Percentiles rank a stretch among this genome's conserved stretches.
These are phyloP conservation scores for Coprinopsis marcescibilis DNA, from an alignment of 768 basidiomycete genomes.

Conservation along the genomic window DNA sequence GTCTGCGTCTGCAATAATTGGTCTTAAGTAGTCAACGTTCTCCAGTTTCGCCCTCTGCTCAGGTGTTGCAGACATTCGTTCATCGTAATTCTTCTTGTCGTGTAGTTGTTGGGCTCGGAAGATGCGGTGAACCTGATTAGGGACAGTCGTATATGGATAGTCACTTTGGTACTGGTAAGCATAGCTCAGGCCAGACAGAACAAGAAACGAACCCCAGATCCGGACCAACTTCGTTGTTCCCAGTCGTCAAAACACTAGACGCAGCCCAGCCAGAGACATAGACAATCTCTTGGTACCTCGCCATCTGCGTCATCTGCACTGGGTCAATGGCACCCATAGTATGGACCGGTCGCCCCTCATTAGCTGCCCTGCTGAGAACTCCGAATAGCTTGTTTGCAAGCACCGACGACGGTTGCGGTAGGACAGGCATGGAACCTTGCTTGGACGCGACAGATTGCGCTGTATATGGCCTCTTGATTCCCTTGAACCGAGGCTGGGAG, in stretches of 20 bases:
- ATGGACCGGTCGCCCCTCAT: slow-evolving; percentile 65
- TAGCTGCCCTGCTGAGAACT: slow-evolving; percentile 56
- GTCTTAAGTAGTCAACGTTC: slow-evolving; percentile 82
- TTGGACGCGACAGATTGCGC: slow-evolving; percentile 79
- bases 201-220: slow-evolving; percentile 70
- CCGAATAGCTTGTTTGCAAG: slow-evolving; percentile 83
- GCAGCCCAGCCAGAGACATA: slow-evolving; percentile 94
- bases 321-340: slow-evolving; percentile 95
- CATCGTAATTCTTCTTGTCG: slow-evolving; percentile 90
- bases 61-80: slow-evolving; percentile 59
- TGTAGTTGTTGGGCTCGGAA: slow-evolving; percentile 91
- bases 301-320: slow-evolving; percentile 94
- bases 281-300: slow-evolving; percentile 74
- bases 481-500: slow-evolving; percentile 62
- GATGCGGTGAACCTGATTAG: slow-evolving; percentile 89
- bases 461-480: slow-evolving; percentile 74
- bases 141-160: slow-evolving; percentile 94
- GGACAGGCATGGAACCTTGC: slow-evolving; percentile 79
- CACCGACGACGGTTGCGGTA: slow-evolving; percentile 70
- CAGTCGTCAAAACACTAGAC: slow-evolving; percentile 82
- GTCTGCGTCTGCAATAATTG: slow-evolving; percentile 93
- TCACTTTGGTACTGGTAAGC: slow-evolving; percentile 43
- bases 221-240: slow-evolving; percentile 87
- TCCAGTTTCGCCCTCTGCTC: slow-evolving; percentile 66
- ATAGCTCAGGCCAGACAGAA: neutral